Base-by-base conservation (phyloP, 1,284 basidiomycete species). In the Ustilago esculenta region DNA sequence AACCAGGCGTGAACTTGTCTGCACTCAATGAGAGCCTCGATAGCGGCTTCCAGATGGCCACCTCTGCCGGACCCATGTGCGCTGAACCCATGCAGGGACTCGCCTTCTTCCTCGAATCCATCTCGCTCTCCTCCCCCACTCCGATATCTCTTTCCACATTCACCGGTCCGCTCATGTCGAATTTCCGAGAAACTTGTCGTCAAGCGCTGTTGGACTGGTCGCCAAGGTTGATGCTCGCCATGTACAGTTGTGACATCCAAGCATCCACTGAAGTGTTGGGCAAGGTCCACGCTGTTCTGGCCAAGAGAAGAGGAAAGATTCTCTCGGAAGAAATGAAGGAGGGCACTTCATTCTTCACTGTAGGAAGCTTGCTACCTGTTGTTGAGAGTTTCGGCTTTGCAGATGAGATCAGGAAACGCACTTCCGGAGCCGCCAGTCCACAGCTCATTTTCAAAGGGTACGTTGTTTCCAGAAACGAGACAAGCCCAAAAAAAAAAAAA, bases 191-290 rank as follows among this genome's bases (percentile, higher is more conserved):
- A 77, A 90, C 91, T 0, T 98, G 93, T 79, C 87, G 91, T 57
- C 89, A 88, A 66, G 94, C 90, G 0, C 82, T 99, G 65, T 85
- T 98, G 41, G 96, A 98, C 83, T 99, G 96, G 96, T 96, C 93
- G 8, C 96, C 96, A 15, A 87, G 96, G 36, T 86, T 98, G 72
- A 92, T 96, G 89, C 85, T 98, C 52, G 96, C 96, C 1, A 98
- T 98, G 92, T 99, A 99, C 84, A 90, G 90, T 6, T 99, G 96
- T 83, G 94, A 98, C 80, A 98, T 99, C 63, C 96, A 98, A 84
- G 92, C 94, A 1, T 94, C 94, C 9, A 93, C 93, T 76, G 96
- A 98, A 69, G 96, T 98, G 0, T 87, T 98, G 36, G 96, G 96
- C 7, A 98, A 97, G 82, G 94, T 98, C 0, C 98, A 98, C 76